Base-by-base conservation (phyloP, 2,329 filamentous ascomycete genomes). In the Coniochaeta ligniaria region DNA sequence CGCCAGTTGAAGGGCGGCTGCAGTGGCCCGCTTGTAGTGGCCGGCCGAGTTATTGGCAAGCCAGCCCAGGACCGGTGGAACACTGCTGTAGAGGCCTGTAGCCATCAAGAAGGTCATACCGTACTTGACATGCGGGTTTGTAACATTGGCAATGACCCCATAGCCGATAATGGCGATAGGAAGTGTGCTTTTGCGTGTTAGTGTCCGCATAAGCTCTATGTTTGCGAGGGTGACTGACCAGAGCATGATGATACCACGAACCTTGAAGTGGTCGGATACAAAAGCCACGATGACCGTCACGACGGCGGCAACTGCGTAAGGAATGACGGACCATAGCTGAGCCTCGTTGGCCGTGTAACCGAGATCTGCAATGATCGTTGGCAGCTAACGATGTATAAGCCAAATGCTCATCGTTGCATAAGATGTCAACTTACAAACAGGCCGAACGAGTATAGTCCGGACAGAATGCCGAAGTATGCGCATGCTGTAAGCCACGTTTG, bases 21-120 rank as follows among this genome's bases (percentile, higher is more conserved):
- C 87, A 0, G 87, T 89, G 0, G 88, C 87, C 16, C 87, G 76
- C 70, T 90, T 90, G 68, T 89, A 90, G 68, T 90, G 87, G 0
- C 83, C 85, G 0, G 86, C 85, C 0, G 82, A 85, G 68, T 89
- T 89, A 68, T 89, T 89, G 2, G 83, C 83, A 63, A 86, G 82
- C 86, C 86, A 89, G 1, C 82, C 85, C 11, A 89, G 73, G 3
- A 88, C 81, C 20, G 81, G 83, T 0, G 86, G 86, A 0, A 88
- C 84, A 47, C 82, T 83, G 54, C 79, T 78, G 68, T 88, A 89
- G 68, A 88, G 77, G 11, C 86, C 86, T 0, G 81, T 82, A 0
- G 86, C 83, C 84, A 88, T 87, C 59, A 89, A 74, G 66, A 86
- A 87, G 0, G 85, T 88, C 83, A 88, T 88, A 43, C 78, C 85